Evolutionary conservation across 306 rosid species (phyloP).

Genomic region (Lablab purpureus): DNA sequence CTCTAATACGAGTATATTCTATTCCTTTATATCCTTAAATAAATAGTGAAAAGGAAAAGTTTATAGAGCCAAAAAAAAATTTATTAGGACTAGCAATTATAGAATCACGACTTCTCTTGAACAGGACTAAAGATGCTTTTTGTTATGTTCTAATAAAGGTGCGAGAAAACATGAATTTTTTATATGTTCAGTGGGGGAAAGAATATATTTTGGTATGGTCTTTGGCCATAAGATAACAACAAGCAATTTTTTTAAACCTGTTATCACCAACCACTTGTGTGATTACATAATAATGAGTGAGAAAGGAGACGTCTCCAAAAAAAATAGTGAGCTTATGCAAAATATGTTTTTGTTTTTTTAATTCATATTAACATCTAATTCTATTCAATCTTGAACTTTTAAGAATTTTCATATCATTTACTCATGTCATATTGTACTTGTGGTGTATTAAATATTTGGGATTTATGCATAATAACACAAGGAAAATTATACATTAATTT

Average conservation of each 20-base stretch:
- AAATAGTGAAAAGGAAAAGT: background rate
- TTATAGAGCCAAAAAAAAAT: background rate
- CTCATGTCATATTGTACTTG: background rate
- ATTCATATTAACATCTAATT: background rate
- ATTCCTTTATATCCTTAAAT: background rate
- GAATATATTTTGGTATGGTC: background rate
- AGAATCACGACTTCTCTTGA: background rate
- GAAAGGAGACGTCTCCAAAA: background rate
- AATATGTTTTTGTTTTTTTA: background rate
- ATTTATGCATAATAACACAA: background rate
- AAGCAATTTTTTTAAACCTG: background rate
- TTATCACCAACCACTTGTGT: background rate
- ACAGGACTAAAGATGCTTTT: background rate
- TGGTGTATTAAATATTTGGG: background rate
- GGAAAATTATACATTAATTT: conserved; percentile 31
- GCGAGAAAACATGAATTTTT: background rate
- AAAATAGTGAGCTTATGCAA: background rate
- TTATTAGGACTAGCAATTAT: background rate
- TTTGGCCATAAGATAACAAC: background rate
- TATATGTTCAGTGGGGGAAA: background rate
- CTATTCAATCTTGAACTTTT: conserved; percentile 2
- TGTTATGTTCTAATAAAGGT: background rate
- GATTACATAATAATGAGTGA: background rate
- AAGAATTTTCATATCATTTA: background rate
- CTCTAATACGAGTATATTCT: background rate